Base-by-base conservation (phyloP, 192 early-diverging fungal species). In the Neocallimastix lanati region DNA sequence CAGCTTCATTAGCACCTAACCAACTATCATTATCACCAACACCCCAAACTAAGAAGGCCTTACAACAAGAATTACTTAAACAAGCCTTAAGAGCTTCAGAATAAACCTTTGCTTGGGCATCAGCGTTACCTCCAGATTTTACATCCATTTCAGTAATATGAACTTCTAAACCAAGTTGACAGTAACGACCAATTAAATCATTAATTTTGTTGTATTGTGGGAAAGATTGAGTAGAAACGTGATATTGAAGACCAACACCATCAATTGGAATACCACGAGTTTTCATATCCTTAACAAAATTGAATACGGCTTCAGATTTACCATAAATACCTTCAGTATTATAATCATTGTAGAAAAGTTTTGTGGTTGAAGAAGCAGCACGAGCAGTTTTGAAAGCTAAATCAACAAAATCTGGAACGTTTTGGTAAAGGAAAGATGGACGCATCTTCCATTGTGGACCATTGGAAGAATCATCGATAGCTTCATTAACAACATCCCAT, bases 271-370 rank as follows among this genome's bases (percentile, higher is more conserved):
- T 79, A 25, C 79, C 79, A 29, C 81, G 83, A 27, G 83, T 21
- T 29, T 36, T 77, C 27, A 33, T 58, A 29, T 82, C 35, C 13
- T 37, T 77, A 36, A 82, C 82, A 27, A 78, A 29, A 28, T 84
- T 82, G 25, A 81, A 29, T 2, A 82, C 76, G 79, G 81, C 82
- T 36, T 77, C 79, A 29, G 77, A 30, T 76, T 84, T 84, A 28
- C 50, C 78, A 12, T 28, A 78, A 30, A 37, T 35, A 28, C 50
- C 78, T 30, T 28, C 83, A 30, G 76, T 35, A 38, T 83, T 83
- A 80, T 83, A 83, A 80, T 83, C 82, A 76, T 83, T 83, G 13
- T 84, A 84, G 83, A 58, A 83, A 76, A 83, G 82, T 80, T 83
- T 83, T 1, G 78, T 84, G 37, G 84, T 84, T 28, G 82, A 38